A percentile compares a stretch with the other conserved stretches of the same genome.
Conservation (phyloP, 2,329 filamentous ascomycete species). For the Beauveria sp. region DNA sequence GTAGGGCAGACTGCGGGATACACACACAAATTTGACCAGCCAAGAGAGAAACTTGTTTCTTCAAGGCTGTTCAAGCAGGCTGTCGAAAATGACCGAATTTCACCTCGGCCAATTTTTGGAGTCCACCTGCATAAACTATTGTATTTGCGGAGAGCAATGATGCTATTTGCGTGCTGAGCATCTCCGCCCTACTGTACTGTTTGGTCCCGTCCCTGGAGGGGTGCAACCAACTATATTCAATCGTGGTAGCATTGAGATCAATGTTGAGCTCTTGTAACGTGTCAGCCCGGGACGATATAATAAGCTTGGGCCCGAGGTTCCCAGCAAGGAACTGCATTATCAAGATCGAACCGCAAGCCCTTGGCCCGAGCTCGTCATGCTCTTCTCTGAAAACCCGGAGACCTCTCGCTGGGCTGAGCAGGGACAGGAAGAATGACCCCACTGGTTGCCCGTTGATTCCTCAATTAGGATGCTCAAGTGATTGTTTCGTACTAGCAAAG, state of each 20-base stretch:
- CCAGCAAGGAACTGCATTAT: no score
- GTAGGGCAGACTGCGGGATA: neutral
- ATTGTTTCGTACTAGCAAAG: neutral
- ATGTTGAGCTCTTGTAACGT: neutral
- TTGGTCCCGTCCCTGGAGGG: no score
- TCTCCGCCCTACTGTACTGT: neutral
- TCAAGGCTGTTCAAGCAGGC: neutral
- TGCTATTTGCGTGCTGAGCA: neutral
- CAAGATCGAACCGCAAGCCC: no score
- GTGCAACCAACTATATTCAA: neutral
- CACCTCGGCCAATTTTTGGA: neutral
- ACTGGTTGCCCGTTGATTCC: neutral
- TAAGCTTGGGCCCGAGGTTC: no score
- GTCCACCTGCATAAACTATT: neutral
- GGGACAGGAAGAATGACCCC: neutral
- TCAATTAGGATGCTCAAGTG: neutral
- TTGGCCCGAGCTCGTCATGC: neutral
- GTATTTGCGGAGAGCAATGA: neutral
- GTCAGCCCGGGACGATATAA: no score
- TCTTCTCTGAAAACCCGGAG: neutral
- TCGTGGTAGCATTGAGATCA: neutral
- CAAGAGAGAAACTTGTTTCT: no score
- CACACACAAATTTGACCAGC: no score
- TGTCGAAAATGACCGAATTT: neutral
- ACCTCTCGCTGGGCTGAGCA: neutral